Conservation (phyloP, 306 rosid genomes). For the Morella rubra region DNA sequence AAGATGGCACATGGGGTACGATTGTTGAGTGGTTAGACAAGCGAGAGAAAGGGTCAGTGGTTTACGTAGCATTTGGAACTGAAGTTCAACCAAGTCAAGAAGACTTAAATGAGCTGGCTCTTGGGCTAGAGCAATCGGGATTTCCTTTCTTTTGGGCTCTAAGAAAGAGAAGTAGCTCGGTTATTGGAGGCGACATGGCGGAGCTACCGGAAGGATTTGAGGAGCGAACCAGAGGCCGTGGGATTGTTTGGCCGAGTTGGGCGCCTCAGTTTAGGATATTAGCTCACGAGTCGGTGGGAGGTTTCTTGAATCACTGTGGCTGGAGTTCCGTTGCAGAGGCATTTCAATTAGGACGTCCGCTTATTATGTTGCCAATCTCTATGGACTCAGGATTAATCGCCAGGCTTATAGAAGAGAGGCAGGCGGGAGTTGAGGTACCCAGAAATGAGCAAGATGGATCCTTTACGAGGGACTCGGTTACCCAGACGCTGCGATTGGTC, state of each 20-base stretch:
- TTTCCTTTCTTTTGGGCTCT: slow-evolving; percentile 64
- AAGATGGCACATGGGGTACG: not conserved
- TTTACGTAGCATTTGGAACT: slow-evolving; percentile 61
- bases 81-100: slow-evolving; percentile 28
- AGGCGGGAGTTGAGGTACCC: slow-evolving; percentile 29
- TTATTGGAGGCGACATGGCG: slow-evolving; percentile 21
- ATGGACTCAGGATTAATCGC: slow-evolving; percentile 32
- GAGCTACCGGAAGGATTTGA: slow-evolving; percentile 55
- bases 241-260: slow-evolving; percentile 50
- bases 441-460: slow-evolving; percentile 36
- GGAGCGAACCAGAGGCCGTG: slow-evolving; percentile 41
- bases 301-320: slow-evolving; percentile 54
- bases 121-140: slow-evolving; percentile 50
- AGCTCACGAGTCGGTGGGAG: slow-evolving; percentile 50
- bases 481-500: slow-evolving; percentile 28
- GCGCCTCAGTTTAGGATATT: slow-evolving; percentile 54
- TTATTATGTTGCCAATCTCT: slow-evolving; percentile 18
- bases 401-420: slow-evolving; percentile 31
- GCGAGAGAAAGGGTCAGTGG: slow-evolving; percentile 34
- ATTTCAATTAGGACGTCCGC: slow-evolving; percentile 5
- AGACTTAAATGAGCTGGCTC: slow-evolving; percentile 39
- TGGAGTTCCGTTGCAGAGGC: slow-evolving; percentile 50
- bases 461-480: slow-evolving; percentile 27
- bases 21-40: slow-evolving; percentile 25
- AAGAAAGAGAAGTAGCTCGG: slow-evolving; percentile 20